Base-by-base conservation (phyloP, 352 stramenopile genomes). In the Phytopythium sindhum region DNA sequence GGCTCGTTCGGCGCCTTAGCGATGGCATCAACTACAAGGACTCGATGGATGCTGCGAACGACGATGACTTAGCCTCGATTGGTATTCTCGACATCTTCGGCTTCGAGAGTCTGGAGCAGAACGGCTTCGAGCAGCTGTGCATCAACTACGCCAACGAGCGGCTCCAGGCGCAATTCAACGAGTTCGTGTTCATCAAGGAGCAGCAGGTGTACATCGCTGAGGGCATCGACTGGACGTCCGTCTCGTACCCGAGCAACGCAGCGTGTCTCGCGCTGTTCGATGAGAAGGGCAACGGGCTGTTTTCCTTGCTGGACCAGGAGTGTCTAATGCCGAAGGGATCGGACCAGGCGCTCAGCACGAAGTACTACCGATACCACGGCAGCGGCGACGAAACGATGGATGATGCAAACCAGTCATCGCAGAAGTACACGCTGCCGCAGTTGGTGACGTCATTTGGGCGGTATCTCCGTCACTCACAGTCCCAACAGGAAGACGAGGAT, bases 31-130 rank as follows among this genome's bases (percentile, higher is more conserved):
- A 93, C 57, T 90, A 83, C 57, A 77, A 67, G 33, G 74, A 90
- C 24, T 78, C 67, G n/a, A 37, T 70, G 4, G 56, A 61, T 26
- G 61, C 74, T 29, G 72, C 81, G 29, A 67, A 77, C 29, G 72
- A 83, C 42, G 74, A 84, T 15, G 68, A 81, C 17, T 66, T 90
- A 57, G 80, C 80, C 33, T 88, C 77, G 0, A 94, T 96, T 26
- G 84, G 87, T 3, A 96, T 96, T 62, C 69, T 96, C 28, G 89
- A 96, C 66, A 96, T 96, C 55, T 96, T 96, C 57, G 89, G 89
- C 0, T 96, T 96, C 60, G 89, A 96, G 63, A 92, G 81, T 56
- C 75, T 96, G 47, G 75, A 86, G 23, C 64, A 70, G 35, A 96
- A 96, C 67, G 84, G 87, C 4, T 94, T 95, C 63, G 87, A 95